These are phyloP conservation scores for Boechera retrofracta DNA, from an alignment of 345 rosid species.

Conservation along the genomic window DNA sequence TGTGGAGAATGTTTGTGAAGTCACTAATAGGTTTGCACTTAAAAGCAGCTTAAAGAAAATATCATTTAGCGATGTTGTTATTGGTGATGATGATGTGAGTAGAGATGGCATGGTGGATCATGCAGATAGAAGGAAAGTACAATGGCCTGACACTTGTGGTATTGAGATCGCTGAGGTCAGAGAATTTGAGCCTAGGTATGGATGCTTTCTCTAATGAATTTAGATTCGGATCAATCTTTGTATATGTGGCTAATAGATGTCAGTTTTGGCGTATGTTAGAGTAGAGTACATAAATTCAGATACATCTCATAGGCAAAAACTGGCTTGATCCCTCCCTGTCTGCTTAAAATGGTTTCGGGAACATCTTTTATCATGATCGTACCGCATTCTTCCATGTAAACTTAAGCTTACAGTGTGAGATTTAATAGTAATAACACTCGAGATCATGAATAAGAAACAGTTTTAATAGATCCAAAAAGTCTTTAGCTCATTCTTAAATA, in stretches of 20 bases:
- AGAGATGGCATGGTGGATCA: slow-evolving; percentile 53
- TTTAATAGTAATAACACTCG: neutral
- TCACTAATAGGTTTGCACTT: slow-evolving; percentile 53
- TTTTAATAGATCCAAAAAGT: neutral
- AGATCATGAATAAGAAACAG: neutral
- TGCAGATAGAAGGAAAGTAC: slow-evolving; percentile 79
- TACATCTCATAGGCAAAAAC: neutral
- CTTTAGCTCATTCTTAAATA: neutral
- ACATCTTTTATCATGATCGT: slow-evolving; percentile 3
- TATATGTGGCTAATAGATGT: slow-evolving; percentile 18
- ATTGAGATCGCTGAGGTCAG: slow-evolving; percentile 83
- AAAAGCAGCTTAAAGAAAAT: slow-evolving; percentile 88
- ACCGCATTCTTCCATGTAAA: slow-evolving; percentile 3
- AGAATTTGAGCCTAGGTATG: slow-evolving; percentile 98
- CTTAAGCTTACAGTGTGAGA: neutral
- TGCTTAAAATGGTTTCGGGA: neutral
- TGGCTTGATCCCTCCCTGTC: neutral
- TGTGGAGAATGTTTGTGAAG: slow-evolving; percentile 50
- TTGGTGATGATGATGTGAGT: slow-evolving; percentile 57
- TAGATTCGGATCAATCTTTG: neutral
- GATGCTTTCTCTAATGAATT: neutral
- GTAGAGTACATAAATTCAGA: neutral
- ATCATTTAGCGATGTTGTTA: slow-evolving; percentile 45
- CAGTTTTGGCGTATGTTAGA: neutral
- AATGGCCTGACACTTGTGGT: slow-evolving; percentile 93